These are phyloP conservation scores for Cystobasidium tubakii DNA, from an alignment of 768 basidiomycete species.

Conservation along the genomic window DNA sequence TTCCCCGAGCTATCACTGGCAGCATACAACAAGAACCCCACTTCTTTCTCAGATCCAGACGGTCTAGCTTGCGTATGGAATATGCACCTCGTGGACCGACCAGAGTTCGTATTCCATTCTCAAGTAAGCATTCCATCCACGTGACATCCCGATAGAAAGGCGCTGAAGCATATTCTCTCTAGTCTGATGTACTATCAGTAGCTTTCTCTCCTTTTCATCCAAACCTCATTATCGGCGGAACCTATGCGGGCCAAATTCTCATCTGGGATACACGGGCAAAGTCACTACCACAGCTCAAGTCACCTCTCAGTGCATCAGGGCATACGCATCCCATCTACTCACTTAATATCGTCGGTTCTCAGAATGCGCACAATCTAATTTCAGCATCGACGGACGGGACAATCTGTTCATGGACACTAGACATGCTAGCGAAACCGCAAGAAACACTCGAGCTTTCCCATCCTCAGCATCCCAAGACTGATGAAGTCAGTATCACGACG, in stretches of 20 bases:
- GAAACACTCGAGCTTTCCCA: conserved; percentile 89
- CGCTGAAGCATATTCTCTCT: conserved; percentile 33
- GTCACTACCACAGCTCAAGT: conserved; percentile 90
- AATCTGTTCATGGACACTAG: conserved; percentile 95
- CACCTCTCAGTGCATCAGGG: conserved; percentile 87
- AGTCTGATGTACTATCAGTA: conserved; percentile 97
- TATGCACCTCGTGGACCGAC: conserved; percentile 83
- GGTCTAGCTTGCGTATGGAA: conserved; percentile 98
- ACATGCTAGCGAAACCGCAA: conserved; percentile 98
- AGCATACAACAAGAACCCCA: conserved; percentile 95
- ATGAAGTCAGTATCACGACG: conserved; percentile 88
- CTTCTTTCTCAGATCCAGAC: conserved; percentile 88
- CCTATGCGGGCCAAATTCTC: conserved; percentile 97
- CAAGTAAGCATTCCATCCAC: conserved; percentile 61
- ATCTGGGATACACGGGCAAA: conserved; percentile 92
- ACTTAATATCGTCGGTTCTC: conserved; percentile 96
- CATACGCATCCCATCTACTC: conserved; percentile 98
- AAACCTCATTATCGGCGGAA: conserved; percentile 92
- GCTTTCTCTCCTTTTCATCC: conserved; percentile 97
- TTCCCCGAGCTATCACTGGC: conserved; percentile 93
- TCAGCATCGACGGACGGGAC: conserved; percentile 94
- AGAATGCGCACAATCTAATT: conserved; percentile 95
- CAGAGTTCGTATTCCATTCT: conserved; percentile 97
- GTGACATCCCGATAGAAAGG: conserved; percentile 12
- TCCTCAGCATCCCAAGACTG: conserved; percentile 88